Evolutionary conservation across 306 rosid species (phyloP).

Genomic region (Cucumis cinereus): DNA sequence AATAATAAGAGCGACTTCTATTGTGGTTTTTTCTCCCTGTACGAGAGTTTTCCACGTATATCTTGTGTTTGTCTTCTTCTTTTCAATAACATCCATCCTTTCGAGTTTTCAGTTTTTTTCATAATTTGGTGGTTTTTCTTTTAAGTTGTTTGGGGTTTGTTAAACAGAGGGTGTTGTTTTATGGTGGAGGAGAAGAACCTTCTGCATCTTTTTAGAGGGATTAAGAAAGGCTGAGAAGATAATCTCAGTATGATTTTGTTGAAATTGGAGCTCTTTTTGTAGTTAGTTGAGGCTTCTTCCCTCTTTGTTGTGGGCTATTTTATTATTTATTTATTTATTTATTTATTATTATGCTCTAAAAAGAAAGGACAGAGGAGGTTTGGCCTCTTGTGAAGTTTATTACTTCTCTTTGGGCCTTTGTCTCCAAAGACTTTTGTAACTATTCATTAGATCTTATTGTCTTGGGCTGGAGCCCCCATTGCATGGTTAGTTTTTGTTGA

Average conservation of each 20-base stretch:
- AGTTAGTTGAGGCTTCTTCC: no score
- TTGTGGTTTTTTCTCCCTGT: no score
- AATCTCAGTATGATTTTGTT: no score
- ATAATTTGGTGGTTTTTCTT: neutral
- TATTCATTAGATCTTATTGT: neutral
- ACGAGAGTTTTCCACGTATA: no score
- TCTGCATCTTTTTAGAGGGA: neutral
- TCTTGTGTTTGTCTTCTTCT: no score
- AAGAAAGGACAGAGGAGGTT: neutral
- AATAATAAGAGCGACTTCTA: no score
- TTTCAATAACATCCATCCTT: neutral
- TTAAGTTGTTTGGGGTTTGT: neutral
- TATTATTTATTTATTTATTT: no score
- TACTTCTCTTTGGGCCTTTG: neutral
- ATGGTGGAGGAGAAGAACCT: neutral
- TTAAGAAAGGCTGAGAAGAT: neutral
- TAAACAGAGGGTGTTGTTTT: neutral
- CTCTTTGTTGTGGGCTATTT: no score
- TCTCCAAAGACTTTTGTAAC: neutral
- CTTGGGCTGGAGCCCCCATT: neutral
- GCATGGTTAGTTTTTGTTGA: neutral
- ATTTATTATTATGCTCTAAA: no score
- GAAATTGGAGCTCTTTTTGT: no score
- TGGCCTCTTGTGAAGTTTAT: neutral
- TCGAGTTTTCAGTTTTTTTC: neutral